phyloP scores from a whole-genome alignment of 2,329 filamentous ascomycete genomes.

The Xylaria sp. region DNA sequence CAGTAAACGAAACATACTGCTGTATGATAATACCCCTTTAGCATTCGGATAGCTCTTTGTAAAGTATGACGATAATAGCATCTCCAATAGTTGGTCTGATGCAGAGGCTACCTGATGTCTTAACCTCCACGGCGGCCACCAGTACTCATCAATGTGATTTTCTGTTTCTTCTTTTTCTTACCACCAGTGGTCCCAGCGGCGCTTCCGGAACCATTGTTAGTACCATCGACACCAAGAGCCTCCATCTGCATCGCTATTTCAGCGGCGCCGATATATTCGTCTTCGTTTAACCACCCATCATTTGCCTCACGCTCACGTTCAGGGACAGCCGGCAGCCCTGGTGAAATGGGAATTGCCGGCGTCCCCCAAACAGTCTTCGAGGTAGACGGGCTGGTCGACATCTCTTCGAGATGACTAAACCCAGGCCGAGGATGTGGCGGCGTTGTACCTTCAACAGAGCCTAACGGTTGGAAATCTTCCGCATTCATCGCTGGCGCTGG shows the following conservation, averaged over 20 bases:
- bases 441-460: conserved; percentile 51
- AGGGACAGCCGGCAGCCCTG: conserved; percentile 50
- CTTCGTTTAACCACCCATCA: conserved; percentile 86
- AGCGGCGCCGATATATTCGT: conserved; percentile 68
- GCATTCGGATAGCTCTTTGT: background rate
- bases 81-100: background rate
- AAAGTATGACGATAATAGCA: background rate
- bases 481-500: conserved; percentile 49
- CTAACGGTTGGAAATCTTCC: conserved; percentile 68
- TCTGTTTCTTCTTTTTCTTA: conserved; percentile 74
- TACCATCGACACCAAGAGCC: conserved; percentile 48
- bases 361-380: conserved; percentile 94
- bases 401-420: conserved; percentile 71
- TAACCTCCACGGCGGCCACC: conserved; percentile 48
- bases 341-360: conserved; percentile 63
- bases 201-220: conserved; percentile 24
- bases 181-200: conserved; percentile 39
- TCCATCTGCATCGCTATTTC: conserved; percentile 65
- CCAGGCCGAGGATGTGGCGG: conserved; percentile 61
- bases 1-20: background rate
- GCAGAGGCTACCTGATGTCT: background rate
- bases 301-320: conserved; percentile 51
- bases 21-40: background rate
- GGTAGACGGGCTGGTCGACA: conserved; percentile 79
- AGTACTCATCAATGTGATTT: conserved; percentile 73